Percentiles rank a stretch among this genome's conserved stretches.
Evolutionary conservation across 1,284 basidiomycete species (phyloP).

Genomic region (Cystobasidiaceae sp.): DNA sequence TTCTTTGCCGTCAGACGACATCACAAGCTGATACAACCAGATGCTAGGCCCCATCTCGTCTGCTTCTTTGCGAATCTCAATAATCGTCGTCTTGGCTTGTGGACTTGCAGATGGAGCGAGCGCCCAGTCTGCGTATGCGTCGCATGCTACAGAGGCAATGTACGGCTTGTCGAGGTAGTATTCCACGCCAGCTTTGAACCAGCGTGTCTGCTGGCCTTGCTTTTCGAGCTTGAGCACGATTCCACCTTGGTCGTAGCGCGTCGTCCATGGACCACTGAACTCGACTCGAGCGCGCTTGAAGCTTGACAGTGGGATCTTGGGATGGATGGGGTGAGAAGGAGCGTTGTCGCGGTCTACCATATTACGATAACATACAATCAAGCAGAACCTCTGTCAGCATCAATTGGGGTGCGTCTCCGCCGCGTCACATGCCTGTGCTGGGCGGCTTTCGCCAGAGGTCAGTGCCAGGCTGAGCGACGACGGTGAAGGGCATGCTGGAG

Average conservation of each 20-base stretch:
- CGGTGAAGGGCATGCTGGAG: neutral
- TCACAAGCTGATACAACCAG: slow-evolving; percentile 12
- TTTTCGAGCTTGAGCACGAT: neutral
- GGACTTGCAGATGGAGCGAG: neutral
- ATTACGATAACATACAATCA: neutral
- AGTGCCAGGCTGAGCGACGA: neutral
- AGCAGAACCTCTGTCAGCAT: neutral
- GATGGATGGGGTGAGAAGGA: neutral
- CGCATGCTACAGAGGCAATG: neutral
- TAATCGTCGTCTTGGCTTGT: neutral
- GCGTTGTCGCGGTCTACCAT: neutral
- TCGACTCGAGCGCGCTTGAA: slow-evolving; percentile 1
- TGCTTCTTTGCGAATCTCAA: slow-evolving; percentile 6
- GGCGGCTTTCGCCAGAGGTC: slow-evolving; percentile 1
- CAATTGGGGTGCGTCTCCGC: too few species aligned
- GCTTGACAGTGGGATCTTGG: neutral
- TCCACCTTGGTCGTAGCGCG: slow-evolving; percentile 22
- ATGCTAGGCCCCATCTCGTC: slow-evolving; percentile 19
- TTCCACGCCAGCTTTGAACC: slow-evolving; percentile 21
- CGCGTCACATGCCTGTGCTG: neutral
- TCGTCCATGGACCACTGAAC: neutral
- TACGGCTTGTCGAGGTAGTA: slow-evolving; percentile 21
- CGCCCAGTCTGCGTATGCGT: neutral
- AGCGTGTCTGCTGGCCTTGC: neutral
- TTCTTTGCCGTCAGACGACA: neutral